Evolutionary conservation across 1,284 basidiomycete genomes (phyloP), one percentile per base, ranked within the genome.

Genomic region (Ganoderma lucidum): DNA sequence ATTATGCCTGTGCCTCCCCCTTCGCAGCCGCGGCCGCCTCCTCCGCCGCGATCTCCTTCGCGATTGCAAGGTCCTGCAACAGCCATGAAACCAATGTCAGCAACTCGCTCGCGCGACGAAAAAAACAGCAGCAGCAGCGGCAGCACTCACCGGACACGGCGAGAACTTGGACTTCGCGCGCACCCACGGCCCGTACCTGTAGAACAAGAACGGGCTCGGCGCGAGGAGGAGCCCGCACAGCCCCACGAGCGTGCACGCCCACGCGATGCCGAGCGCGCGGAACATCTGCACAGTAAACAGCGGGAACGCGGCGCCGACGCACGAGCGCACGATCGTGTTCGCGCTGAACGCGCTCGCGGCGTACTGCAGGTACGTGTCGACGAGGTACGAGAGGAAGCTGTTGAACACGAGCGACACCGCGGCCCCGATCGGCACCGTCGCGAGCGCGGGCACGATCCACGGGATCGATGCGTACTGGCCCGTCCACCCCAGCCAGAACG

Each of bases 281-380:
- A 88, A 90, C 87, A 90, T 89, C 75, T 88, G 86, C 3, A 83
- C 81, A 0, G 87, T 89, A 79, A 92, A 92, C 0, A 93, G 80
- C 15, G 91, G 91, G 81, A 93, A 91, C 0, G 87, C 85, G 0
- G 90, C 88, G 5, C 87, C 91, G 15, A 88, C 82, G 0, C 85
- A 84, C 0, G 88, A 90, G 30, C 91, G 87, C 48, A 88, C 75
- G 69, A 93, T 83, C 0, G 90, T 91, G 77, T 90, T 91, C 15
- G 89, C 90, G 1, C 91, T 87, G 59, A 93, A 86, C 0, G 91
- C 92, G 6, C 88, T 90, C 1, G 91, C 90, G 67, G 86, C 85
- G 79, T 87, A 92, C 84, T 72, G 71, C 79, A 88, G 77, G 75
- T 90, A 90, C 8, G 87, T 87, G 70, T 90, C 89, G 42, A 89